Percentiles rank a stretch among this genome's conserved stretches.
Evolutionary conservation across 192 early-diverging fungal species (phyloP).

Genomic region (Funneliformis geosporum): DNA sequence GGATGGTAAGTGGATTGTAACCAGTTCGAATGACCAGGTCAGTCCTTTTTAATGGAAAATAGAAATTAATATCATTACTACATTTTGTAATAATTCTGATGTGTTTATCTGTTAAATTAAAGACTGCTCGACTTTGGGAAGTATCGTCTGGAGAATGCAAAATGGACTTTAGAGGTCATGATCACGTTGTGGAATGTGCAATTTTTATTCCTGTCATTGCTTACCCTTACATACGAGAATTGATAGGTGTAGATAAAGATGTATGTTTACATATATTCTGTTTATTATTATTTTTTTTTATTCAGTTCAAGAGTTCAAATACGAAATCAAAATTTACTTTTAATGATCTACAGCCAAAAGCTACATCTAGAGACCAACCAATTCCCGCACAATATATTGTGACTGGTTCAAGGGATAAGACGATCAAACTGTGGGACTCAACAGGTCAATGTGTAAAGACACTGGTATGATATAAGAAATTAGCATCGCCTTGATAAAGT

Average conservation of each 20-base stretch:
- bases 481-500: not conserved
- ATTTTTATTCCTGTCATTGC: constrained; percentile 76
- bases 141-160: constrained; percentile 68
- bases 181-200: constrained; percentile 93
- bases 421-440: constrained; percentile 84
- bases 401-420: constrained; percentile 90
- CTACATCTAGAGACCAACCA: constrained; percentile 44
- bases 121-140: constrained; percentile 88
- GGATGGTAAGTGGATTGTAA: constrained; percentile 74
- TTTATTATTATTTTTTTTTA: not conserved
- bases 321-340: not conserved
- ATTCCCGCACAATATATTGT: constrained; percentile 69
- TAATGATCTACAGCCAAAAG: constrained; percentile 40
- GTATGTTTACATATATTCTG: constrained; percentile 17
- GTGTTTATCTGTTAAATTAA: constrained; percentile 9
- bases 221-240: constrained; percentile 66
- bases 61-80: not conserved
- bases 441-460: constrained; percentile 71
- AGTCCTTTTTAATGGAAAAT: not conserved
- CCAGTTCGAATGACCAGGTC: constrained; percentile 85
- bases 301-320: not conserved
- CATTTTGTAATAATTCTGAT: not conserved
- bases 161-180: constrained; percentile 84
- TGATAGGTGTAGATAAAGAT: constrained; percentile 60
- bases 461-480: constrained; percentile 55